Evolutionary conservation across 306 rosid genomes (phyloP).

Genomic region (Gynostemma pentaphyllum): DNA sequence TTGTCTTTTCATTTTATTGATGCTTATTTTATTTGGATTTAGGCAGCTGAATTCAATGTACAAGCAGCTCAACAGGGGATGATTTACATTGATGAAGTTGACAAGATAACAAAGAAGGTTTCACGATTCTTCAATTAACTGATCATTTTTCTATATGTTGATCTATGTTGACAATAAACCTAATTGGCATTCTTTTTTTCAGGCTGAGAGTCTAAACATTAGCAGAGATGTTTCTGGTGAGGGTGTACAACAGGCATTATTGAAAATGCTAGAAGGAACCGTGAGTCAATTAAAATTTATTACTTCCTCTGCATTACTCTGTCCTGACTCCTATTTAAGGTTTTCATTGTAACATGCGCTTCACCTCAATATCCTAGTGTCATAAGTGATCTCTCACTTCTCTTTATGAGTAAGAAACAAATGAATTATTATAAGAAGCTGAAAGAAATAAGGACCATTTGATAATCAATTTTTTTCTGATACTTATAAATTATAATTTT

Average conservation of each 20-base stretch:
- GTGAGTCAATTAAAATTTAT: constrained; percentile 36
- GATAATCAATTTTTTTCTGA: too few species aligned
- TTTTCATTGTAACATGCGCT: not conserved
- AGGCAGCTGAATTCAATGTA: constrained; percentile 97
- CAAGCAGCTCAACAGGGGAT: constrained; percentile 99
- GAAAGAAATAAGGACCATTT: too few species aligned
- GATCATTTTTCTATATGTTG: constrained; percentile 2
- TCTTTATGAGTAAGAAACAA: not conserved
- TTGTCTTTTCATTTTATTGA: not conserved
- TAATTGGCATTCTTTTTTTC: constrained; percentile 17
- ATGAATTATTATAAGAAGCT: too few species aligned
- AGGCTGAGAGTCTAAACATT: constrained; percentile 90
- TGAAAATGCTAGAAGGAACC: constrained; percentile 98
- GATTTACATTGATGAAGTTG: constrained; percentile 95
- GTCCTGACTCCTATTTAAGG: not conserved
- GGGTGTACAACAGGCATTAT: constrained; percentile 95
- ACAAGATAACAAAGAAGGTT: constrained; percentile 99
- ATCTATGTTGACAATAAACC: constrained; percentile 11
- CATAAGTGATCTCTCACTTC: not conserved
- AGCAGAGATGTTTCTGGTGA: constrained; percentile 98
- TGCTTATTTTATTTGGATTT: constrained; percentile 9
- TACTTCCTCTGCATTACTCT: not conserved
- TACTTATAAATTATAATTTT: too few species aligned
- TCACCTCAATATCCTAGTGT: too few species aligned
- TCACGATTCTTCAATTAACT: not conserved